Conservation (phyloP, 202 grass and related monocot genomes). For the Zizania palustris region DNA sequence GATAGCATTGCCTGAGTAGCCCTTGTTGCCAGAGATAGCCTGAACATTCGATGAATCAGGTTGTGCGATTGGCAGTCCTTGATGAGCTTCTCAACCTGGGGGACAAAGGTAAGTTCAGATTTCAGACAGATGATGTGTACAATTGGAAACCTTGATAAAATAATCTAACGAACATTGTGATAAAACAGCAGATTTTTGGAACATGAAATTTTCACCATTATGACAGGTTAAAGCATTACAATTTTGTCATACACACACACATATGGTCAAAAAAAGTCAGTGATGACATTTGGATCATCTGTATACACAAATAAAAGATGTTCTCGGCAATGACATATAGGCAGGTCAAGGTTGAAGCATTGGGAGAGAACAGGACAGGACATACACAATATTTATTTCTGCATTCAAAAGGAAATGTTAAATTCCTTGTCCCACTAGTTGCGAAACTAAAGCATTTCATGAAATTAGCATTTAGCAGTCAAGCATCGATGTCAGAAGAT, state of each 20-base stretch:
- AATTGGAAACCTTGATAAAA: background rate
- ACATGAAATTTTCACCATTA: background rate
- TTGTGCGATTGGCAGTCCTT: constrained; percentile 79
- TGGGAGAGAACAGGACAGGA: background rate
- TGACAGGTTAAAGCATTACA: background rate
- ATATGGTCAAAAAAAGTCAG: background rate
- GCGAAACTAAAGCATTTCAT: background rate
- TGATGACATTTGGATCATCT: background rate
- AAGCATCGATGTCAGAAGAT: background rate
- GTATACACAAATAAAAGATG: background rate
- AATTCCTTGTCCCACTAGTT: background rate
- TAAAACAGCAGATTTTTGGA: background rate
- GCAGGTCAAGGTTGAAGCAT: background rate
- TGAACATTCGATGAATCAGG: constrained; percentile 55
- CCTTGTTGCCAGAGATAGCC: constrained; percentile 37
- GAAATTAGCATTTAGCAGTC: background rate
- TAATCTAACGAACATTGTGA: background rate
- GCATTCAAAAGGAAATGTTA: background rate
- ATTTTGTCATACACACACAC: background rate
- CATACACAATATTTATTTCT: background rate
- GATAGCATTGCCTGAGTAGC: constrained; percentile 35
- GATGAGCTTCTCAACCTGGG: constrained; percentile 93
- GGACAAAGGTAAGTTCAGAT: background rate
- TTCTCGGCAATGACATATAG: background rate
- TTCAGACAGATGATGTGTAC: background rate